Base-by-base conservation (phyloP, 129 eudicot genomes). In the Flaveria linearis region DNA sequence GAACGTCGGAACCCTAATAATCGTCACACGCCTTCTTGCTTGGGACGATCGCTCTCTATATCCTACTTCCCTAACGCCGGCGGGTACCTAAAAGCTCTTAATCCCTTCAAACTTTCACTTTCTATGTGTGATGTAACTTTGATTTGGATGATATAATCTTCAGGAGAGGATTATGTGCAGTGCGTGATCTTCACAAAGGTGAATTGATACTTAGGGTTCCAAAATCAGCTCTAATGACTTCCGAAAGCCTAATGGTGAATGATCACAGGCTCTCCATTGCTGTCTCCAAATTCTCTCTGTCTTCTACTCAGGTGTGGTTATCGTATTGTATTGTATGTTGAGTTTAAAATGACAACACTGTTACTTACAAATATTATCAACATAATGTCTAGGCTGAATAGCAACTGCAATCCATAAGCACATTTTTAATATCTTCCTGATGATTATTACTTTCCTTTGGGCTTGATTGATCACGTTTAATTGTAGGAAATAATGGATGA, bases 161-260 rank as follows among this genome's bases (percentile, higher is more conserved):
- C 90, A 93, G 98, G 86, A 88, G 98, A 82, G 98, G 98, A 15
- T 87, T 90, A 82, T 96, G 88, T 57, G 96, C 97, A 42, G 82
- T 66, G 7, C 96, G 98, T 49, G 88, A 82, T 78, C 79, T 93
- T 76, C 77, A 71, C 9, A 88, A 86, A 84, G 98, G 97, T 9
- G 88, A 90, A 69, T 84, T 90, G 89, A 78, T 90, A 51, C 84
- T 93, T 8, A 90, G 83, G 77, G 98, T 90, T 33, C 97, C 98
- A 2, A 88, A 88, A 72, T 67, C 77, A 36, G 96, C 93, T 51
- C 57, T 93, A 60, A 87, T 93, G 88, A 90, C 88, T 1, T 88
- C 91, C 23, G 87, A 93, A 72, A 84, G 75, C 80, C 71, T 90
- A 80, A 49, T 80, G 77, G 39, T 82, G 56, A 80, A 80, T 80